Evolutionary conservation across 2,329 filamentous ascomycete species (phyloP), one percentile per base, ranked within the genome.

Genomic region (Scedosporium minutisporum): DNA sequence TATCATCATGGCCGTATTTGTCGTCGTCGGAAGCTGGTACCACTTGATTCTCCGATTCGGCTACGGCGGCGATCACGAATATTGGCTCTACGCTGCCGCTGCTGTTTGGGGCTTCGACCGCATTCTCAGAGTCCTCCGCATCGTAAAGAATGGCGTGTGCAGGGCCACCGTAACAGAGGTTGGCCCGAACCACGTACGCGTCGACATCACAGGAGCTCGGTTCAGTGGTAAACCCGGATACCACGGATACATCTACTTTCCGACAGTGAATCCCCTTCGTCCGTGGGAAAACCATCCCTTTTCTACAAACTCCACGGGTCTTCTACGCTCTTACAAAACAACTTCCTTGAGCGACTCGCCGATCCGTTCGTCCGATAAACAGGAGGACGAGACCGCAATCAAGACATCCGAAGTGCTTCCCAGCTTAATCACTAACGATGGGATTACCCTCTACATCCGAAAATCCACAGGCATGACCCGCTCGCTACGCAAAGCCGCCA

Each of bases 201-300:
- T 82, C 14, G 76, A 80, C 62, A 65, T 82, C 12, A 69, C 69
- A 1, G 76, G 73, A 3, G 64, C 78, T 5, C 65, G 72, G 48
- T 79, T 73, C 71, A 66, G 65, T 3, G 62, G 64, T 0, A 63
- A 65, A 6, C 71, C 72, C 0, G 73, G 72, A 1, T 67, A 72
- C 2, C 75, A 80, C 59, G 76, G 71, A 0, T 83, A 81, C 63
- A 69, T 76, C 0, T 82, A 81, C 67, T 82, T 84, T 66, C 80
- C 81, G 0, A 77, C 75, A 0, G 66, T 82, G 1, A 74, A 62
- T n/a, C 67, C 65, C 2, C 66, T 69, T 65, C 70, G 73, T 7
- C 66, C 71, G 0, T 84, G 81, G 80, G 80, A 83, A 67, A 83
- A 80, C 57, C 82, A 84, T 66, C 81, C 81, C 0, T 84, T 84